A percentile compares a stretch with the other conserved stretches of the same genome.
phyloP scores from a whole-genome alignment of 768 basidiomycete genomes.

The Lentinus brumalis region DNA sequence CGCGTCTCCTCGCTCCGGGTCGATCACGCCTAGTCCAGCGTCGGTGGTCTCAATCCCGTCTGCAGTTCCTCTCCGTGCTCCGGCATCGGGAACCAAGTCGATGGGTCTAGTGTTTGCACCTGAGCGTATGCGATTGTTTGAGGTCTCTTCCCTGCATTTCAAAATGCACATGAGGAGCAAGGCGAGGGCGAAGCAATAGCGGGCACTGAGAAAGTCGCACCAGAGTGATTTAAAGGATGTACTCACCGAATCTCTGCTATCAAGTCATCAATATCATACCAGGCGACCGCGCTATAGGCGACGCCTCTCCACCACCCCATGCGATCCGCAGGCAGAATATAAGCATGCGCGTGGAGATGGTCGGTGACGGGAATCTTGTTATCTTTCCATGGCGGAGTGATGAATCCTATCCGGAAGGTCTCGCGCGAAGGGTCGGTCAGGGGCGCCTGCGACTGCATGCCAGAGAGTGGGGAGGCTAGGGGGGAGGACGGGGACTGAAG shows the following conservation, averaged over 20 bases:
- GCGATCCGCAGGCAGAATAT: constrained; percentile 61
- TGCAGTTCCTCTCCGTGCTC: constrained; percentile 63
- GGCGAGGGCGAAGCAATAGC: too few species aligned
- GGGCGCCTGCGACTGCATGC: constrained; percentile 9
- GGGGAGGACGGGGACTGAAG: constrained; percentile 35
- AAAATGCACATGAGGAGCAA: constrained; percentile 5
- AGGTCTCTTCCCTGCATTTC: constrained; percentile 66
- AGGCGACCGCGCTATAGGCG: constrained; percentile 67
- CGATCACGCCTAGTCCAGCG: constrained; percentile 45
- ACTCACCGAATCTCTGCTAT: constrained; percentile 80
- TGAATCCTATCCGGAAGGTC: constrained; percentile 71
- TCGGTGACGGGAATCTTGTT: constrained; percentile 78
- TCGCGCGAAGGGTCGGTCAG: constrained; percentile 12
- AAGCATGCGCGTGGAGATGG: constrained; percentile 79
- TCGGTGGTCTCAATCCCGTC: constrained; percentile 66
- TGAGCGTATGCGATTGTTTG: constrained; percentile 84
- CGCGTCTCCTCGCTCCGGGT: constrained; percentile 37
- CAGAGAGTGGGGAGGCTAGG: constrained; percentile 35
- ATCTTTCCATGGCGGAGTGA: constrained; percentile 77
- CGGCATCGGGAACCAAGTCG: constrained; percentile 71
- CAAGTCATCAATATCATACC: constrained; percentile 77
- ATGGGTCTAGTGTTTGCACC: constrained; percentile 56
- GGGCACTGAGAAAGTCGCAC: background rate
- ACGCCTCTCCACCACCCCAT: constrained; percentile 75
- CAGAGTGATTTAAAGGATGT: background rate